Evolutionary conservation across 495 filamentous ascomycete genomes (phyloP).

Genomic region (Neurospora sp.): DNA sequence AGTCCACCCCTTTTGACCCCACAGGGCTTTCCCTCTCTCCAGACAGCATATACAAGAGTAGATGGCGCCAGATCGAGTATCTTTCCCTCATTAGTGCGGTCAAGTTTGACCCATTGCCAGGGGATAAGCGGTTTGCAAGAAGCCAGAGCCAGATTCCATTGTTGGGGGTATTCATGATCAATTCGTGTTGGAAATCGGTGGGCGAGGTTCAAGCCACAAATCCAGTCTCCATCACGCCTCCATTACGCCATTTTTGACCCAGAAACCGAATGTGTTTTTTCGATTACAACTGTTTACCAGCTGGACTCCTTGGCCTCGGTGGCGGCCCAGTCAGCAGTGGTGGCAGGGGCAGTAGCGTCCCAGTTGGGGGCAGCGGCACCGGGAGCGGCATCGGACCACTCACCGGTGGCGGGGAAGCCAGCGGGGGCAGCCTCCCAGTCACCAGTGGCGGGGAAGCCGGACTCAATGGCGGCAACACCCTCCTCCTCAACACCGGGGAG

Average conservation of each 20-base stretch:
- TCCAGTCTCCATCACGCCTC: slow-evolving; percentile 11
- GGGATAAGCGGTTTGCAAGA: slow-evolving; percentile 8
- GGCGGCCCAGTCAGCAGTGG: slow-evolving; percentile 59
- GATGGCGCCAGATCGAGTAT: slow-evolving; percentile 45
- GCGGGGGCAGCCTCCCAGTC: slow-evolving; percentile 66
- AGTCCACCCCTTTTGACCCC: slow-evolving; percentile 46
- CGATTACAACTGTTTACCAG: slow-evolving; percentile 45
- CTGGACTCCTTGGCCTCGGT: slow-evolving; percentile 46
- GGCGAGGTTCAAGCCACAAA: slow-evolving; percentile 13
- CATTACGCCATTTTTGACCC: slow-evolving; percentile 17
- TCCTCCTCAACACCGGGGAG: slow-evolving; percentile 74
- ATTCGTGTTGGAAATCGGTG: slow-evolving; percentile 11
- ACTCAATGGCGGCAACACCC: slow-evolving; percentile 64
- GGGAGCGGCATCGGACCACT: slow-evolving; percentile 35
- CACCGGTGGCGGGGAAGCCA: slow-evolving; percentile 51
- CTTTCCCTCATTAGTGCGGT: slow-evolving; percentile 96
- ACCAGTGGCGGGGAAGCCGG: slow-evolving; percentile 49
- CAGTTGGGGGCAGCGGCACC: slow-evolving; percentile 57
- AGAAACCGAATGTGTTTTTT: slow-evolving; percentile 10
- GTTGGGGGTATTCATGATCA: slow-evolving; percentile 10
- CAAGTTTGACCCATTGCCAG: slow-evolving; percentile 40
- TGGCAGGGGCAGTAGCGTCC: slow-evolving; percentile 46
- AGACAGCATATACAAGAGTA: slow-evolving; percentile 32
- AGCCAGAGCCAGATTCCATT: slow-evolving; percentile 5
- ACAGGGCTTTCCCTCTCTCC: slow-evolving; percentile 89